Evolutionary conservation across 768 basidiomycete genomes (phyloP).

Genomic region (Termitomyces sp.): DNA sequence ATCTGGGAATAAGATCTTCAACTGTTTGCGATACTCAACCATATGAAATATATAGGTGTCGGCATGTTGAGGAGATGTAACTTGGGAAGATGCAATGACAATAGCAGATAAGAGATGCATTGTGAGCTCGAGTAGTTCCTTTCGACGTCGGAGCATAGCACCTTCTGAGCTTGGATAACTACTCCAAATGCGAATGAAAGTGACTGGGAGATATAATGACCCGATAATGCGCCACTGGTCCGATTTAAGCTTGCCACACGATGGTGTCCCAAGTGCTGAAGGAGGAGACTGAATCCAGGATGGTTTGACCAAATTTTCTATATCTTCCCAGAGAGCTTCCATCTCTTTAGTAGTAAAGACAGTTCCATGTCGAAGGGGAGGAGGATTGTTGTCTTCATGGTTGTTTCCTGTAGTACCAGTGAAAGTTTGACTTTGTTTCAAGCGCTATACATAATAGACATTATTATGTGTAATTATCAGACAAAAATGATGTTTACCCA

Average conservation of each 20-base stretch:
- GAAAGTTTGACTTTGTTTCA: not conserved
- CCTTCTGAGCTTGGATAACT: too few species aligned
- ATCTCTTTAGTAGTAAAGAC: not conserved
- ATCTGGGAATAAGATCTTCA: too few species aligned
- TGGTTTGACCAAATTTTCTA: too few species aligned
- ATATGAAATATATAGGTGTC: not conserved
- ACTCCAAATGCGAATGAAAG: too few species aligned
- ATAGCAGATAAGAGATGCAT: constrained; percentile 29
- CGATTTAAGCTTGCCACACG: constrained; percentile 17
- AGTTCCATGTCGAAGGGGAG: not conserved
- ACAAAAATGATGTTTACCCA: not conserved
- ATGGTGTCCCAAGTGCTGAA: constrained; percentile 7
- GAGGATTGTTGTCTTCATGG: not conserved
- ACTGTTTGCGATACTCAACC: not conserved
- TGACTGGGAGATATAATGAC: too few species aligned
- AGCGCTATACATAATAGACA: not conserved
- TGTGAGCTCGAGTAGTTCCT: constrained; percentile 20
- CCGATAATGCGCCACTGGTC: not conserved
- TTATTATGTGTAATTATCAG: not conserved
- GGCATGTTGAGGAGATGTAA: not conserved
- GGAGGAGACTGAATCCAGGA: too few species aligned
- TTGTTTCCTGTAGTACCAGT: not conserved
- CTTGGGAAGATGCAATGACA: constrained; percentile 15
- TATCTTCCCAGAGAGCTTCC: too few species aligned
- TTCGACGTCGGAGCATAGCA: constrained; percentile 4